phyloP scores from a whole-genome alignment of 176 grass and related monocot species.

The Oryza glaberrima region DNA sequence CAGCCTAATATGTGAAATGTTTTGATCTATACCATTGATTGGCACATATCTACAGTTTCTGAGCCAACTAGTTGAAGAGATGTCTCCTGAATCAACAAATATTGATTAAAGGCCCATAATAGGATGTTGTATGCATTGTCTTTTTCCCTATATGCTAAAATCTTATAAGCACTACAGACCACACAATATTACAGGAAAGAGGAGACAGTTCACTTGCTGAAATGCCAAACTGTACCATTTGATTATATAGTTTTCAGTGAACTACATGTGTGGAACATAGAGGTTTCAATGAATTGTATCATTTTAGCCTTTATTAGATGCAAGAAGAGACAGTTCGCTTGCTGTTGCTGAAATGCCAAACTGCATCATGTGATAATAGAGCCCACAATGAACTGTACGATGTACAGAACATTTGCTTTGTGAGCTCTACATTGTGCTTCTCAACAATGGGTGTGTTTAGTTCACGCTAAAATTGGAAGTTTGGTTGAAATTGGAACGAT shows the following conservation, averaged over 20 bases:
- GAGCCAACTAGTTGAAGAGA: constrained; percentile 1
- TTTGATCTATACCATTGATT: not conserved
- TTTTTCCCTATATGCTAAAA: constrained; percentile 28
- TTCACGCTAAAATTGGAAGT: too few relatives aligned
- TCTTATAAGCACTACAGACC: not conserved
- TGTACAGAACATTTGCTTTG: not conserved
- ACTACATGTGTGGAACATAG: not conserved
- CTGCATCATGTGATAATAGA: not conserved
- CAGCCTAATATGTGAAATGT: constrained; percentile 27
- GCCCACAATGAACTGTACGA: not conserved
- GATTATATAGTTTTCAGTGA: not conserved
- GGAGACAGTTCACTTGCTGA: not conserved
- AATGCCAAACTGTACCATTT: constrained; percentile 4
- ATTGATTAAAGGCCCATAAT: not conserved
- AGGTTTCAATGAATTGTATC: not conserved
- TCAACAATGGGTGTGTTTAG: not conserved
- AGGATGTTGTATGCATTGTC: not conserved
- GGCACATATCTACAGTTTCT: not conserved
- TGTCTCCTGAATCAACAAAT: not conserved
- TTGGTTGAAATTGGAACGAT: too few relatives aligned
- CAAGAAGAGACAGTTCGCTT: not conserved
- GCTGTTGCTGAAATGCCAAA: not conserved
- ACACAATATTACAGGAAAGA: not conserved
- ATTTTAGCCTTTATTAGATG: not conserved
- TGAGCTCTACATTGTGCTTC: constrained; percentile 15